Conservation (phyloP, 1,139 yeast genomes). For the Kazachstania sp. region DNA sequence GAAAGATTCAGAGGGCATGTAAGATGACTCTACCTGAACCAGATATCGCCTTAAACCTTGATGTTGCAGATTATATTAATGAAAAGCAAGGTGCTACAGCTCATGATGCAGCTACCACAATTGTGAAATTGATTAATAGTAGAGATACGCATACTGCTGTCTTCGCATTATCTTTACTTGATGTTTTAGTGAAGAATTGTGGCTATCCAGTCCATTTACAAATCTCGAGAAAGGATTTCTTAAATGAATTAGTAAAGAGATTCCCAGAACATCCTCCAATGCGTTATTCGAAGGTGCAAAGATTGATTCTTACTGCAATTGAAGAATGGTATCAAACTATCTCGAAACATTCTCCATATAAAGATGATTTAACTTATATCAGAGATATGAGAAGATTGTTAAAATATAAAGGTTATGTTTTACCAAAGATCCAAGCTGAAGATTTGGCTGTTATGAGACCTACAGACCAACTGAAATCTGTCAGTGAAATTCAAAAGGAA, state of each 20-base stretch:
- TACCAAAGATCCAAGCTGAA: conserved; percentile 85
- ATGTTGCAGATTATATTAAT: conserved; percentile 87
- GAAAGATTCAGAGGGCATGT: conserved; percentile 80
- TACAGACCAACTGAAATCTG: conserved; percentile 77
- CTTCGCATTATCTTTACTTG: conserved; percentile 53
- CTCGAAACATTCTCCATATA: conserved; percentile 81
- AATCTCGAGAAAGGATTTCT: conserved; percentile 86
- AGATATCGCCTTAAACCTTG: conserved; percentile 77
- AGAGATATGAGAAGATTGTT: conserved; percentile 93
- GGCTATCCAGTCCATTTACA: conserved; percentile 96
- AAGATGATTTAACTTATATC: conserved; percentile 84
- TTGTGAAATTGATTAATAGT: conserved; percentile 75
- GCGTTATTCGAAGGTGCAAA: conserved; percentile 73
- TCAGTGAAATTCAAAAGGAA: conserved; percentile 85
- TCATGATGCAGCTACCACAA: conserved; percentile 87
- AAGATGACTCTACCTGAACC: conserved; percentile 80
- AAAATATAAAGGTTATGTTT: conserved; percentile 77
- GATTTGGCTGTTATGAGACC: conserved; percentile 93
- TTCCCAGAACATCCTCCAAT: conserved; percentile 95
- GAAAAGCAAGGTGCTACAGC: conserved; percentile 89
- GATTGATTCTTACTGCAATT: conserved; percentile 77
- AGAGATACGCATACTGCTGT: conserved; percentile 72
- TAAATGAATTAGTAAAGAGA: conserved; percentile 83
- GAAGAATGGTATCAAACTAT: conserved; percentile 98
- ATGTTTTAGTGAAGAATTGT: conserved; percentile 90